These are phyloP conservation scores for Ceratocystis albifundus DNA, from an alignment of 2,329 filamentous ascomycete species.

Conservation along the genomic window DNA sequence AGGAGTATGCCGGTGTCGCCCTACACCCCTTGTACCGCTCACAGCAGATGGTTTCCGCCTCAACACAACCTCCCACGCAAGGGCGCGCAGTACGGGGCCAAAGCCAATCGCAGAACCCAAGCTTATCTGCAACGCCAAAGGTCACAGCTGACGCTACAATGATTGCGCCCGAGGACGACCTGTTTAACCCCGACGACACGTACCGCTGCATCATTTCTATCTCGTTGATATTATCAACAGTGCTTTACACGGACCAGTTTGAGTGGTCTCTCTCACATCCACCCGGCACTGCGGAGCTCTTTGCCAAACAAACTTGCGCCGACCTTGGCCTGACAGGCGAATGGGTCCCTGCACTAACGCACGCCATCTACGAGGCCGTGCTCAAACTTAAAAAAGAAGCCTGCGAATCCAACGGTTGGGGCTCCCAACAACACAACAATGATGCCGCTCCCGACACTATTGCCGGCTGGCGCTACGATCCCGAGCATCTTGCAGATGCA, in stretches of 20 bases:
- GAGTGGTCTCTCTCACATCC: conserved; percentile 94
- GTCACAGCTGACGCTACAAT: conserved; percentile 61
- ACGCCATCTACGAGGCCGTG: conserved; percentile 93
- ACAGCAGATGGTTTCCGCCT: conserved; percentile 28
- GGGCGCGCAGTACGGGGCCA: not conserved
- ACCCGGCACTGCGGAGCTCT: conserved; percentile 80
- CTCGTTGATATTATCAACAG: conserved; percentile 82
- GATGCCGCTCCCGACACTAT: conserved; percentile 72
- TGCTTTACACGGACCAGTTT: conserved; percentile 91
- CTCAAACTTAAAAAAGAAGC: conserved; percentile 90
- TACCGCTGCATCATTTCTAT: conserved; percentile 87
- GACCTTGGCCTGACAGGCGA: conserved; percentile 83
- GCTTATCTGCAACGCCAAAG: conserved; percentile 30
- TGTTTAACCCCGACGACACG: conserved; percentile 78
- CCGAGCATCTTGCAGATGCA: conserved; percentile 71
- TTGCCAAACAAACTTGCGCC: conserved; percentile 83
- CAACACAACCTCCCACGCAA: conserved; percentile 24
- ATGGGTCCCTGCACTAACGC: conserved; percentile 88
- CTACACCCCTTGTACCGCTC: conserved; percentile 84
- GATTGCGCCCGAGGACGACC: conserved; percentile 42
- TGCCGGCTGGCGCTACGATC: conserved; percentile 91
- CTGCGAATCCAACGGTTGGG: conserved; percentile 74
- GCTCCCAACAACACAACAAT: conserved; percentile 64
- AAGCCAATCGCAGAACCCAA: conserved; percentile 1
- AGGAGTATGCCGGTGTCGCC: conserved; percentile 91